These are phyloP conservation scores for Dryas octopetala DNA, from an alignment of 306 rosid species.

Conservation along the genomic window DNA sequence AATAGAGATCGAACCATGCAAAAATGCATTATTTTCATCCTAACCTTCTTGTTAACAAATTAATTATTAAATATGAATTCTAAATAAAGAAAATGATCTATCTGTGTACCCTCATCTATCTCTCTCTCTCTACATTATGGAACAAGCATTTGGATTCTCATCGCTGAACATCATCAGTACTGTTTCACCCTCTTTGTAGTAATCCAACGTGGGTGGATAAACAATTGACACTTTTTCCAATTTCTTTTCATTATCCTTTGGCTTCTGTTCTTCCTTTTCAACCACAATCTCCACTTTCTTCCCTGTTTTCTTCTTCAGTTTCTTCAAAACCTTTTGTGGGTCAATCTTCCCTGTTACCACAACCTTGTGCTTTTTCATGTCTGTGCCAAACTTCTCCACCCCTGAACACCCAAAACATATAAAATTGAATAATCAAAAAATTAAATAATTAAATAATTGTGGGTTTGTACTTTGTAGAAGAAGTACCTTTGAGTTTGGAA, in stretches of 20 bases:
- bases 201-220: slow-evolving; percentile 26
- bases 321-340: slow-evolving; percentile 59
- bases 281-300: slow-evolving; percentile 60
- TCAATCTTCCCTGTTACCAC: slow-evolving; percentile 66
- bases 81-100: too few species aligned
- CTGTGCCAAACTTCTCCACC: slow-evolving; percentile 64
- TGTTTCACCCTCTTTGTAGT: slow-evolving; percentile 36
- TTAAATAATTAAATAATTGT: too few species aligned
- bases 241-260: slow-evolving; percentile 9
- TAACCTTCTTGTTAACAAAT: too few species aligned
- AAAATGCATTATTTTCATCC: too few species aligned
- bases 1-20: too few species aligned
- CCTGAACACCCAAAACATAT: slow-evolving; percentile 36
- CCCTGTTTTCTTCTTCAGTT: slow-evolving; percentile 60
- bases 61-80: too few species aligned
- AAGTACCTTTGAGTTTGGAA: slow-evolving; percentile 62
- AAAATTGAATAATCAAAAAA: background rate
- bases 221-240: background rate
- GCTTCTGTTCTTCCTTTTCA: slow-evolving; percentile 22
- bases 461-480: too few species aligned
- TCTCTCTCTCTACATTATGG: slow-evolving; percentile 38
- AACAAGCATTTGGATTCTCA: slow-evolving; percentile 82
- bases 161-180: slow-evolving; percentile 58
- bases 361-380: slow-evolving; percentile 57
- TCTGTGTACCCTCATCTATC: too few species aligned